phyloP scores from a whole-genome alignment of 2,329 filamentous ascomycete genomes.

The Trichoderma cornu-damae region DNA sequence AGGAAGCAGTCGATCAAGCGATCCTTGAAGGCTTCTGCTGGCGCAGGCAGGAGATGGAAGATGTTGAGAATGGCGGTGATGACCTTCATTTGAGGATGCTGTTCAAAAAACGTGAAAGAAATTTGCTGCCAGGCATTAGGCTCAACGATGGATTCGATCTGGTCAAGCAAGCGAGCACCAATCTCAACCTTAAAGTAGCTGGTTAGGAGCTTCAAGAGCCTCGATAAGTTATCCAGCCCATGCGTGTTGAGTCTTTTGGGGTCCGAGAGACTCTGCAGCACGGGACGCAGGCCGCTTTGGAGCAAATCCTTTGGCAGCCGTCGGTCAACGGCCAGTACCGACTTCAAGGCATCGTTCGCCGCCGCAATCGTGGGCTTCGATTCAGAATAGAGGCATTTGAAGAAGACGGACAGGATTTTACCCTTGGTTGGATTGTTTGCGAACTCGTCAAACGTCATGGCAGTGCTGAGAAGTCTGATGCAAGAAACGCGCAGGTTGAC shows the following conservation, averaged over 20 bases:
- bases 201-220: slow-evolving; percentile 82
- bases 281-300: slow-evolving; percentile 87
- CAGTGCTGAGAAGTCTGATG: slow-evolving; percentile 85
- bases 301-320: slow-evolving; percentile 93
- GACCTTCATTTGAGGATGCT: slow-evolving; percentile 87
- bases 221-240: slow-evolving; percentile 84
- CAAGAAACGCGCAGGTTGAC: slow-evolving; percentile 88
- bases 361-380: slow-evolving; percentile 89
- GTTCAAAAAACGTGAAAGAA: slow-evolving; percentile 91
- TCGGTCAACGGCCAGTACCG: slow-evolving; percentile 79
- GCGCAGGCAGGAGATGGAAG: slow-evolving; percentile 89
- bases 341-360: slow-evolving; percentile 83
- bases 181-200: slow-evolving; percentile 99
- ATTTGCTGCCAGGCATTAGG: slow-evolving; percentile 75
- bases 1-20: slow-evolving; percentile 86
- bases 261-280: slow-evolving; percentile 94
- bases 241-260: slow-evolving; percentile 83
- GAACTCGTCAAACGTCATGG: slow-evolving; percentile 90
- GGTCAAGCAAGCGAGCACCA: slow-evolving; percentile 83
- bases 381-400: slow-evolving; percentile 93
- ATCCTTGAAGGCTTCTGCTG: slow-evolving; percentile 86
- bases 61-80: slow-evolving; percentile 94
- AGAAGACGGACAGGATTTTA: slow-evolving; percentile 89
- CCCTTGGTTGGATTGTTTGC: slow-evolving; percentile 60
- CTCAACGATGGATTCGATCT: slow-evolving; percentile 87